Evolutionary conservation across 352 stramenopile species (phyloP).

Genomic region (Phytophthora fragariaefolia): DNA sequence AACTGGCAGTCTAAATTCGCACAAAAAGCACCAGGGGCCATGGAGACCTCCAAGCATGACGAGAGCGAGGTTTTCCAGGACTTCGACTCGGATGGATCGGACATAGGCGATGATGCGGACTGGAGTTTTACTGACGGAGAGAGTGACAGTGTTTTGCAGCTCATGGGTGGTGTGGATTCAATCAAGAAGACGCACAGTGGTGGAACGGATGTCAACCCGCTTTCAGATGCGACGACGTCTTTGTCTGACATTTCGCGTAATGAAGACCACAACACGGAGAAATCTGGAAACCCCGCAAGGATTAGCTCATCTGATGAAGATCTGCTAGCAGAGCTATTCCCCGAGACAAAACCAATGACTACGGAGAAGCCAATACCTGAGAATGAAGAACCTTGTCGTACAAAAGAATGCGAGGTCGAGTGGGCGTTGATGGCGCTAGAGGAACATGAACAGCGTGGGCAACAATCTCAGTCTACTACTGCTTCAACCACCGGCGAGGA

Average conservation of each 20-base stretch:
- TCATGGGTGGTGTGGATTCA: slow-evolving; percentile 37
- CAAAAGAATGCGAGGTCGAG: slow-evolving; percentile 26
- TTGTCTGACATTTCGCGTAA: background rate
- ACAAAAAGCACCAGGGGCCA: background rate
- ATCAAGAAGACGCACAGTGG: slow-evolving; percentile 1
- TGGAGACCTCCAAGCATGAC: slow-evolving; percentile 10
- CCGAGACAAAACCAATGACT: slow-evolving; percentile 11
- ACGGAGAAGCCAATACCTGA: background rate
- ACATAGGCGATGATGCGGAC: slow-evolving; percentile 33
- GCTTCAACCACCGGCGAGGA: background rate
- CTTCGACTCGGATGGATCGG: slow-evolving; percentile 48
- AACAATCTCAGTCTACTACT: slow-evolving; percentile 8
- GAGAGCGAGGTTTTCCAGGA: slow-evolving; percentile 56
- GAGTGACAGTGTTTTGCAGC: slow-evolving; percentile 48
- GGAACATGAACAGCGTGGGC: slow-evolving; percentile 21
- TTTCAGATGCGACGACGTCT: background rate
- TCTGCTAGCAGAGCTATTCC: slow-evolving; percentile 30
- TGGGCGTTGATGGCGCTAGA: slow-evolving; percentile 32
- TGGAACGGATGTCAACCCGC: background rate
- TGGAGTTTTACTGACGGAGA: slow-evolving; percentile 49
- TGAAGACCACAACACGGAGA: background rate
- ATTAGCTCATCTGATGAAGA: slow-evolving; percentile 15
- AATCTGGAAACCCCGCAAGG: background rate
- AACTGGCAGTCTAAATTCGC: slow-evolving; percentile 20
- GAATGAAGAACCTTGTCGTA: background rate